Percentiles rank a stretch among this genome's conserved stretches.
These are phyloP conservation scores for Ophiocordyceps camponoti-floridani DNA, from an alignment of 2,329 filamentous ascomycete genomes.

Conservation along the genomic window DNA sequence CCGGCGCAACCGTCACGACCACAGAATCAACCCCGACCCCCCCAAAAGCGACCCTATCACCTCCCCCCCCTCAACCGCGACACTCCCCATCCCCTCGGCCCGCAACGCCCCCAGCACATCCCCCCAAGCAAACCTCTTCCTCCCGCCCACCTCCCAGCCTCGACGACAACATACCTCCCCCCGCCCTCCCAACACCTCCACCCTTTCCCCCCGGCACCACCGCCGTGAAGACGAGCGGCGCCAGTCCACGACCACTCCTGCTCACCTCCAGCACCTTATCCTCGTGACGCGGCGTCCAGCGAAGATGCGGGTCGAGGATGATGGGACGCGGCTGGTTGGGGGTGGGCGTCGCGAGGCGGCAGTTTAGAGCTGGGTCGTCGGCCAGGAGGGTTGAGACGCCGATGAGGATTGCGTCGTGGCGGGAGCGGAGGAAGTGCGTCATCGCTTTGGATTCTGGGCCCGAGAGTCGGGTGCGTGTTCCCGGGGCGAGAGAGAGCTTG, in stretches of 20 bases:
- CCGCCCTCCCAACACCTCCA: conserved; percentile 22
- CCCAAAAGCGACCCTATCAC: conserved; percentile 72
- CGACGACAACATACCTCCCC: conserved; percentile 26
- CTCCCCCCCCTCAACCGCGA: conserved; percentile 87
- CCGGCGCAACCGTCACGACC: conserved; percentile 78
- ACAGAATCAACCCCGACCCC: conserved; percentile 51
- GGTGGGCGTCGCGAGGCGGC: conserved; percentile 42
- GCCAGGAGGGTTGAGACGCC: conserved; percentile 71
- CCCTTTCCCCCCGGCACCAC: conserved; percentile 14
- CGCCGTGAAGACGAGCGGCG: no score
- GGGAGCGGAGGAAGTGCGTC: conserved; percentile 77
- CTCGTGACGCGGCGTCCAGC: conserved; percentile 45
- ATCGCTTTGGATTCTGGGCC: conserved; percentile 73
- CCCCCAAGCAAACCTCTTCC: conserved; percentile 41
- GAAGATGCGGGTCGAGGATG: conserved; percentile 59
- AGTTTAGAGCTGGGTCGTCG: conserved; percentile 76
- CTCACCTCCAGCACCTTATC: conserved; percentile 52
- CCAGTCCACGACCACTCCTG: conserved; percentile 26
- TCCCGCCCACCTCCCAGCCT: conserved; percentile 15
- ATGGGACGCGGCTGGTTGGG: conserved; percentile 57
- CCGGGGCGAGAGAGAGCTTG: conserved; percentile 56
- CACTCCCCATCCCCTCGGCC: conserved; percentile 45
- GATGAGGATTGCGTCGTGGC: conserved; percentile 70
- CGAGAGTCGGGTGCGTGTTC: conserved; percentile 67
- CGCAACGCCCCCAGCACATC: conserved; percentile 41